Conservation (phyloP, 1,284 basidiomycete genomes). For the Trichosporon sp. region DNA sequence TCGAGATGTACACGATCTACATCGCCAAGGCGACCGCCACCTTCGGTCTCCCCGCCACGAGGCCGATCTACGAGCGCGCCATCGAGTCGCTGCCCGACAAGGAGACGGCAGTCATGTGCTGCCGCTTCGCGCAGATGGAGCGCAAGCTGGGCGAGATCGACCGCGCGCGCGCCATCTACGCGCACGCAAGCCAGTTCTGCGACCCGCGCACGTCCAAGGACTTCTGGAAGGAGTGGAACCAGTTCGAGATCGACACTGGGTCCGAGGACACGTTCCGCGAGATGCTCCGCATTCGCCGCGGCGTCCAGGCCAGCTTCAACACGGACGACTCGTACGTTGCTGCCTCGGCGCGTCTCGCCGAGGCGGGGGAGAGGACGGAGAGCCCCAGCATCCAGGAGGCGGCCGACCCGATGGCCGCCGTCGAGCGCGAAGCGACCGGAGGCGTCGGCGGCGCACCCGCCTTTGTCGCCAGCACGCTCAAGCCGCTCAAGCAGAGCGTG, state of each 20-base stretch:
- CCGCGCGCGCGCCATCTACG: constrained; percentile 92
- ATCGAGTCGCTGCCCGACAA: constrained; percentile 87
- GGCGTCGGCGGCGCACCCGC: constrained; percentile 59
- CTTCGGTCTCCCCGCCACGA: constrained; percentile 93
- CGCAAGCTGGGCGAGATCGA: constrained; percentile 99
- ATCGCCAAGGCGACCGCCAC: constrained; percentile 95
- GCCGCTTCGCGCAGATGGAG: constrained; percentile 93
- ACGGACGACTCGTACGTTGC: constrained; percentile 84
- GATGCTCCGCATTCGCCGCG: constrained; percentile 96
- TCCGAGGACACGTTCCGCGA: constrained; percentile 99
- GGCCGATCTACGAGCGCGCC: constrained; percentile 96
- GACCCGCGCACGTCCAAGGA: constrained; percentile 85
- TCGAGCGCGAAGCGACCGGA: constrained; percentile 59
- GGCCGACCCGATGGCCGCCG: constrained; percentile 62
- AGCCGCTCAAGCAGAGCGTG: constrained; percentile 38
- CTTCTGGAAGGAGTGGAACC: constrained; percentile 97
- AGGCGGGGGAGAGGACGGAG: constrained; percentile 10
- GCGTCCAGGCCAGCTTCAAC: constrained; percentile 97
- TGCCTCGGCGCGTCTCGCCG: constrained; percentile 56
- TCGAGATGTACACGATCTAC: constrained; percentile 97
- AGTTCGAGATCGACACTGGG: constrained; percentile 93
- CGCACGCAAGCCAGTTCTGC: constrained; percentile 97
- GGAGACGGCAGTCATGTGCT: constrained; percentile 96
- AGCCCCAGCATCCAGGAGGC: constrained; percentile 50
- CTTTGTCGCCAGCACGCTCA: constrained; percentile 66